Base-by-base conservation (phyloP, 257 asterid genomes). In the Galeopsis tetrahit region DNA sequence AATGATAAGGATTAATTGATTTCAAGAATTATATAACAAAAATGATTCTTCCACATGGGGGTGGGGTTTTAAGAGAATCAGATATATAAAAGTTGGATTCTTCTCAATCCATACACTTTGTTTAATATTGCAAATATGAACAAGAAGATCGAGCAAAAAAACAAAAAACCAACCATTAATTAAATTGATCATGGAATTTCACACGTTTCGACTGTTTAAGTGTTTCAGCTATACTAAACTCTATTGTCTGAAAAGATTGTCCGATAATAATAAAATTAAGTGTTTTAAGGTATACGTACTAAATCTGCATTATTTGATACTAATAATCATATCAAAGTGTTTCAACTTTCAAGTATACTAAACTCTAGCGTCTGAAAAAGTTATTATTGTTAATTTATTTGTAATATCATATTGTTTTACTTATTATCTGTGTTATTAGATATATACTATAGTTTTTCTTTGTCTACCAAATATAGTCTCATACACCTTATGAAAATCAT, bases 11-110 rank as follows among this genome's bases (percentile, higher is more conserved):
- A 21, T 21, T 21, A 21, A 21, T 21, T 21, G 72, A 70, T 68
- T 75, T 58, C 69, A 74, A 77, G 69, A 28, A 64, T 60, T 60
- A 21, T 72, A 17, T 59, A 70, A 77, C 10, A 17, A 82, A 76
- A 21, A 21, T 21, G 78, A 79, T 72, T 58, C 78, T 42, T 42
- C 82, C 78, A 66, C 10, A 52, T 61, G 65, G 70, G 56, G 32
- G 85, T 73, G 82, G 82, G 85, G 77, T 71, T 62, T 38, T 53
- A 6, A 55, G 58, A 63, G 86, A 78, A 81, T 80, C 79, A 76
- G 59, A 80, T 82, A 72, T 21, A 21, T 21, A 21, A 21, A 80
- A 63, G 59, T 63, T 68, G 79, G 87, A 84, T 88, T 85, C 88
- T 81, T 77, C 78, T 69, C 88, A 78, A 86, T 86, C 87, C 88